phyloP scores from a whole-genome alignment of 768 basidiomycete genomes.

The Lyophyllum shimeji region DNA sequence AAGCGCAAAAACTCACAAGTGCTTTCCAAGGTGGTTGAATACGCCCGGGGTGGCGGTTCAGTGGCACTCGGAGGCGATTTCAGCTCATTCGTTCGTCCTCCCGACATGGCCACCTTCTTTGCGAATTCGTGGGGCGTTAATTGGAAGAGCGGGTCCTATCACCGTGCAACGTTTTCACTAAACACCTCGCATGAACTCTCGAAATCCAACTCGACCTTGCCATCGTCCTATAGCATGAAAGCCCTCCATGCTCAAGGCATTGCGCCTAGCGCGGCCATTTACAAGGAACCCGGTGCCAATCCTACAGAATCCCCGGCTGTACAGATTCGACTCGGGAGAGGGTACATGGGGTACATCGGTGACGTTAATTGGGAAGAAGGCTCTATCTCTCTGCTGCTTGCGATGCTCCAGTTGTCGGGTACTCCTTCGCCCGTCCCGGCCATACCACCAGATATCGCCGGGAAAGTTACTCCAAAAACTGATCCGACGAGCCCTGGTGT shows the following conservation, averaged over 20 bases:
- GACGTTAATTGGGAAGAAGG: slow-evolving; percentile 31
- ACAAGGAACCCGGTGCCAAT: slow-evolving; percentile 21
- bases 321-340: slow-evolving; percentile 31
- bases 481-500: background rate
- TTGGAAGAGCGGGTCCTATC: slow-evolving; percentile 40
- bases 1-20: slow-evolving; percentile 20
- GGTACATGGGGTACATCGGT: slow-evolving; percentile 39
- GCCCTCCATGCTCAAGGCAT: slow-evolving; percentile 32
- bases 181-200: slow-evolving; percentile 29
- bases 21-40: slow-evolving; percentile 32
- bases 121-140: slow-evolving; percentile 29
- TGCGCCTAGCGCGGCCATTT: slow-evolving; percentile 26
- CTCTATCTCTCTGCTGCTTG: slow-evolving; percentile 26
- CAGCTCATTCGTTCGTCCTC: slow-evolving; percentile 25
- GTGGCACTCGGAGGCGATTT: slow-evolving; percentile 35
- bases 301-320: slow-evolving; percentile 23
- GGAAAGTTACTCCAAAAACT: background rate
- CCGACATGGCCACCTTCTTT: slow-evolving; percentile 28
- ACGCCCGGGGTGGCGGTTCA: slow-evolving; percentile 34
- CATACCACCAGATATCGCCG: background rate
- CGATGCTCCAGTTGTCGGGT: slow-evolving; percentile 29
- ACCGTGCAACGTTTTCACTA: slow-evolving; percentile 33
- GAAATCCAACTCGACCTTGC: slow-evolving; percentile 25
- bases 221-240: slow-evolving; percentile 40
- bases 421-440: background rate